Conservation (phyloP, 805 yeast genomes). For the Metschnikowia gelsemii region DNA sequence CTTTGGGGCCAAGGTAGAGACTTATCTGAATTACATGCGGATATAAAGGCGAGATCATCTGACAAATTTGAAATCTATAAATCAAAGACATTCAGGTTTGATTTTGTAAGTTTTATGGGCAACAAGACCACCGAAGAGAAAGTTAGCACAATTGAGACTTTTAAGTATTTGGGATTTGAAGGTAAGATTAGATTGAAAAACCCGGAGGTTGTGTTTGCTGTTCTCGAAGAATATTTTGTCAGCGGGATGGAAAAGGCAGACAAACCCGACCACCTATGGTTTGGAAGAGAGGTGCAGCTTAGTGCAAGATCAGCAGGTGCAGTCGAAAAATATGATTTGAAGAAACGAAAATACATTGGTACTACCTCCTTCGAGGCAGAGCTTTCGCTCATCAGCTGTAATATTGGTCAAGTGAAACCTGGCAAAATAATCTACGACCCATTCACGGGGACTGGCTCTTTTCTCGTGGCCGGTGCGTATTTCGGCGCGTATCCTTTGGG, state of each 20-base stretch:
- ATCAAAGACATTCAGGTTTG: constrained; percentile 70
- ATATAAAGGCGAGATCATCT: constrained; percentile 36
- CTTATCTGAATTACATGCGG: constrained; percentile 57
- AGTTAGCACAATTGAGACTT: constrained; percentile 65
- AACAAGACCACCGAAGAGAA: constrained; percentile 50
- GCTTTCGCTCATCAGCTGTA: constrained; percentile 80
- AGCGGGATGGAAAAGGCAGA: constrained; percentile 48
- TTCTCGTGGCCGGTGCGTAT: constrained; percentile 81
- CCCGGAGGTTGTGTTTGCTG: constrained; percentile 67
- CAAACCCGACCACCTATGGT: constrained; percentile 58
- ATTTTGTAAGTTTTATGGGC: constrained; percentile 75
- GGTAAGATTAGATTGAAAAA: constrained; percentile 78
- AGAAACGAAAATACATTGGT: constrained; percentile 83
- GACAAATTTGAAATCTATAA: constrained; percentile 40
- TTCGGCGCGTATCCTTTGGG: constrained; percentile 82
- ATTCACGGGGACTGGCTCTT: constrained; percentile 95
- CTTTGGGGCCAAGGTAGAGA: constrained; percentile 72
- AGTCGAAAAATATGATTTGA: constrained; percentile 77
- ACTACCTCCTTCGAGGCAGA: constrained; percentile 98
- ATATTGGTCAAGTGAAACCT: constrained; percentile 70
- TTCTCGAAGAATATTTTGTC: constrained; percentile 70
- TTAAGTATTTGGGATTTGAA: constrained; percentile 64
- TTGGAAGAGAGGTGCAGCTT: constrained; percentile 68
- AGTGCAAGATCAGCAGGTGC: constrained; percentile 63
- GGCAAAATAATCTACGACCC: constrained; percentile 85